Base-by-base conservation (phyloP, 2,329 filamentous ascomycete genomes). In the Orbilia ellipsospora region DNA sequence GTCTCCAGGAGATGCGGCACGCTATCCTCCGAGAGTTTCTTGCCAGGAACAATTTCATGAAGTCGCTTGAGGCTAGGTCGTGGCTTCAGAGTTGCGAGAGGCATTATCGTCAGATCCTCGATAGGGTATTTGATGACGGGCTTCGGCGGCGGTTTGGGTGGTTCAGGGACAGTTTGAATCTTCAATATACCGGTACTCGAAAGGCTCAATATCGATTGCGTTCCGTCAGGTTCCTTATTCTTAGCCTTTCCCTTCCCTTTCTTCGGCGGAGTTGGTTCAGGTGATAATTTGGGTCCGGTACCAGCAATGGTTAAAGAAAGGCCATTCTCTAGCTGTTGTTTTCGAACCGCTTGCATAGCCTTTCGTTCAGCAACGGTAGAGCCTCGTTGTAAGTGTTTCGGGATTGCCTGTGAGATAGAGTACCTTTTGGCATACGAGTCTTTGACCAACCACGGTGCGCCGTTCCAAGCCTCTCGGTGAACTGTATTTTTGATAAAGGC, bases 391-490 rank as follows among this genome's bases (percentile, higher is more conserved):
- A 97, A 85, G 80, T 96, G 90, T 61, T 89, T 87, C 5, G 95
- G 95, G 12, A 98, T 89, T 63, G 92, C 89, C n/a, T 89, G 93
- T 76, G 93, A 90, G 77, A 99, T 95, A 77, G 92, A 90, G 82
- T 95, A 97, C 77, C 90, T 87, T 54, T 89, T 88, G 0, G 95
- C 95, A 73, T 96, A 89, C 64, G 93, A 90, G 42, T 91, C 87
- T 83, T 96, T 97, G 16, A 98, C 94, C 66, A 96, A 85, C 95
- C 95, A 99, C 0, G 95, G 94, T 0, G 95, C 95, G n/a, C 94
- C 94, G 75, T 90, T 94, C 93, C 94, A 98, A 2, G 93, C 88
- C 80, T 98, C 95, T 76, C 94, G 86, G 1, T 90, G 91, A n/a
- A 97, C 91, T 0, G 93, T 95, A 82, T 96, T 94, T 81, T 97